Evolutionary conservation across 495 filamentous ascomycete species (phyloP), one percentile per base, ranked within the genome.

Genomic region (Aspergillus nanangensis): DNA sequence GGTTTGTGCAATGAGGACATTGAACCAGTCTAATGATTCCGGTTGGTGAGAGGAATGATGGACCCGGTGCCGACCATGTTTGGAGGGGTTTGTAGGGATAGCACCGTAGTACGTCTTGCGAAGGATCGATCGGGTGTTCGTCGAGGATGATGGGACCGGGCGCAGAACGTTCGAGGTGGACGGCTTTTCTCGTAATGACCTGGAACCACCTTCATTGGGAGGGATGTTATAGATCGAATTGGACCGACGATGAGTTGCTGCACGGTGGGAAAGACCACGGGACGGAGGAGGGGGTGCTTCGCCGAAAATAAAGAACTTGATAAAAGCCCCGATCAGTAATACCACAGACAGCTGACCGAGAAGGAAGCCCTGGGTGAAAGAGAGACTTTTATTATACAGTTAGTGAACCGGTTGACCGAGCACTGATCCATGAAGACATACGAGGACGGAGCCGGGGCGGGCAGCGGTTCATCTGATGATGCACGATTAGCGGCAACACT

Each of bases 291-390:
- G 86, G 0, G 92, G 89, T 21, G 88, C 78, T 58, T 98, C 92
- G 56, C 93, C 93, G 57, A 98, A 97, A 65, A 98, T 96, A 81
- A 98, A 98, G 80, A 96, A 98, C 67, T 95, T 95, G 67, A 98
- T 98, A 72, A 98, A 98, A 52, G 84, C 85, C 39, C 88, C 88
- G 48, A 97, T 81, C 44, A 97, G 70, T 21, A 97, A 72, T 3
- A 95, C 85, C 22, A 98, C 83, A 23, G 89, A 93, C 45, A 97
- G 75, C 64, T 98, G 93, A 37, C 93, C 93, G 38, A 96, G 75
- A 48, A 98, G 80, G 53, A 98, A 87, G 20, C 93, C 93, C 67
- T 95, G 87, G 8, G 87, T 92, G 37, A 95, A 96, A 17, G 90
- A 90, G 52, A 92, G 25, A 76, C 21, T 88, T 93, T 29, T 5